Evolutionary conservation across 1,139 yeast genomes (phyloP).

Genomic region (Blastobotrys capitulatus): DNA sequence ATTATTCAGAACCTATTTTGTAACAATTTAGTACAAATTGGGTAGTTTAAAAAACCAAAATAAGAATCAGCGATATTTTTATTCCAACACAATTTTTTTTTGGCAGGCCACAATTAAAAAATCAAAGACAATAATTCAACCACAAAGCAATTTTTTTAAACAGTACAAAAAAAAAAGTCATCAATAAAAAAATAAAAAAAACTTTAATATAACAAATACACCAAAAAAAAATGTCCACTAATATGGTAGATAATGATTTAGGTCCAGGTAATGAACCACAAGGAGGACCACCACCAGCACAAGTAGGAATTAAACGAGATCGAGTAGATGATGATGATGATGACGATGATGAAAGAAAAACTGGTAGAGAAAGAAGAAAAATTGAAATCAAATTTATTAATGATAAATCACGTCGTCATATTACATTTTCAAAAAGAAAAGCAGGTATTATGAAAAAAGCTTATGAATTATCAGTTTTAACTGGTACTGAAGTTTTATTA

Average conservation of each 20-base stretch:
- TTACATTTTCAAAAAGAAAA: conserved; percentile 93
- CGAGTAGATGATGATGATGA: conserved; percentile 45
- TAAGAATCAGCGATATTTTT: too few relatives aligned
- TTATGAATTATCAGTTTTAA: conserved; percentile 87
- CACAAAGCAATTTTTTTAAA: not conserved
- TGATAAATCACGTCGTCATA: conserved; percentile 95
- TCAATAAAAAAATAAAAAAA: not conserved
- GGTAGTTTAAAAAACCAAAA: not conserved
- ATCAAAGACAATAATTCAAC: not conserved
- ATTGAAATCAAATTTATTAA: conserved; percentile 96
- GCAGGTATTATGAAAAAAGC: conserved; percentile 99
- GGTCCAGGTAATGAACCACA: not conserved
- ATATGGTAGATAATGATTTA: conserved; percentile 14
- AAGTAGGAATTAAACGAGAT: conserved; percentile 19
- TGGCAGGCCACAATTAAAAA: not conserved
- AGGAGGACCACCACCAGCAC: conserved; percentile 2
- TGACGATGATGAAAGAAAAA: conserved; percentile 67
- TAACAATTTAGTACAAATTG: not conserved
- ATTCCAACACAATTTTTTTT: too few relatives aligned
- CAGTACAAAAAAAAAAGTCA: not conserved
- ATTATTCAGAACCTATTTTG: not conserved
- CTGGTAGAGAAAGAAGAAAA: conserved; percentile 83
- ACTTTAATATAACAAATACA: not conserved
- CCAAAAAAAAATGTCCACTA: conserved; percentile 12
- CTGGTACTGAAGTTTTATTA: conserved; percentile 93